Evolutionary conservation across 129 eudicot genomes (phyloP), one percentile per base, ranked within the genome.

Genomic region (Lonicera japonica): DNA sequence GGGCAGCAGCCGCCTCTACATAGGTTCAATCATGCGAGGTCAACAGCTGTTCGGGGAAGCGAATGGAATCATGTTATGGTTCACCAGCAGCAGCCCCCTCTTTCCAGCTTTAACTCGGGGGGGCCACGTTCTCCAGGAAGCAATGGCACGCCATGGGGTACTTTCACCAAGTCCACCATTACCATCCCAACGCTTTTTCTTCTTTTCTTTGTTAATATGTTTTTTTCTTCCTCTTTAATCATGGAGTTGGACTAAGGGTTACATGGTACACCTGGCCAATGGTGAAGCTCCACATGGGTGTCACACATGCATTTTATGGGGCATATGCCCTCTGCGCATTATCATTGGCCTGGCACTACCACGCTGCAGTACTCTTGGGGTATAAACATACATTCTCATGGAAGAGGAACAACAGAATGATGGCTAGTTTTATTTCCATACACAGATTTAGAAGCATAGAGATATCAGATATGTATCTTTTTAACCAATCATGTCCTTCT

Each of bases 101-200:
- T 63, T 71, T 80, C 82, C 20, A 75, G 75, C 79, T 84, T 74
- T 67, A 73, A 38, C 45, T 72, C 86, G n/a, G 94, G 82, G 63
- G 82, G 78, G 66, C 86, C 86, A 7, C 82, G 70, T 40, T 80
- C 97, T 63, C 79, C 86, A 50, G 77, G 84, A 59, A 72, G 77
- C 77, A 80, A 58, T 25, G 77, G 64, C 48, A 56, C 77, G 20
- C 73, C 87, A 15, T 89, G 95, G 95, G 96, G 95, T 89, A 84
- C 18, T 36, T 14, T 43, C 59, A 58, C 40, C 25, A 23, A 43
- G 12, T 48, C 50, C 20, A 21, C 60, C 36, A 9, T 24, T 0
- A 5, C 19, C 25, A 9, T 24, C 11, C 47, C 58, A 8, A 18
- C 12, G 21, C 21, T 12, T 11, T 12, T 48, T 23, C 38, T 9